Evolutionary conservation across 2,329 filamentous ascomycete genomes (phyloP).

Genomic region (Beauveria scarabaeidicola): DNA sequence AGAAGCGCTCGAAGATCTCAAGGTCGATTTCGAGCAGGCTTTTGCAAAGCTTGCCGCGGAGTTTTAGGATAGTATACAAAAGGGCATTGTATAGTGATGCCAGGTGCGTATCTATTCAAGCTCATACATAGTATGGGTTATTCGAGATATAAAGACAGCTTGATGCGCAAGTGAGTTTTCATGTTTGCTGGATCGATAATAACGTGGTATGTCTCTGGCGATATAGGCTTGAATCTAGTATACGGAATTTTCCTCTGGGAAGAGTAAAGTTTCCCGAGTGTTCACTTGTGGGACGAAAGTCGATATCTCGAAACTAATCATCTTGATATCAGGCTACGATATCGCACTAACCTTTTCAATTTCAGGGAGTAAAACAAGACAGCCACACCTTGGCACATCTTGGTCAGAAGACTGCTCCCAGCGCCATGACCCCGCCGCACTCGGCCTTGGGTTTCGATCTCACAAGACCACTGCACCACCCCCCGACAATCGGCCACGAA

Average conservation of each 20-base stretch:
- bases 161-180: too few relatives aligned
- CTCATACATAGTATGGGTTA: not conserved
- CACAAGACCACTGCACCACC: not conserved
- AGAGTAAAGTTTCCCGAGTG: too few relatives aligned
- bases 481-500: not conserved
- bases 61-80: not conserved
- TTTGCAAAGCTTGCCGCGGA: constrained; percentile 44
- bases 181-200: too few relatives aligned
- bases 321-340: too few relatives aligned
- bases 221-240: too few relatives aligned
- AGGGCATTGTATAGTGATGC: too few relatives aligned
- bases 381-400: not conserved
- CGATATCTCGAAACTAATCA: too few relatives aligned
- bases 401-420: not conserved
- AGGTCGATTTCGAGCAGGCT: constrained; percentile 61
- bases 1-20: constrained; percentile 79
- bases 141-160: not conserved
- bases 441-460: constrained; percentile 1
- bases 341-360: too few relatives aligned
- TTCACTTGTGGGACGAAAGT: too few relatives aligned
- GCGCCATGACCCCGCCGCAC: not conserved
- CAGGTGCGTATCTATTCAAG: not conserved
- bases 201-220: too few relatives aligned
- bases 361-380: too few relatives aligned
- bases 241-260: too few relatives aligned